phyloP scores from a whole-genome alignment of 306 rosid genomes.

The Geum urbanum region DNA sequence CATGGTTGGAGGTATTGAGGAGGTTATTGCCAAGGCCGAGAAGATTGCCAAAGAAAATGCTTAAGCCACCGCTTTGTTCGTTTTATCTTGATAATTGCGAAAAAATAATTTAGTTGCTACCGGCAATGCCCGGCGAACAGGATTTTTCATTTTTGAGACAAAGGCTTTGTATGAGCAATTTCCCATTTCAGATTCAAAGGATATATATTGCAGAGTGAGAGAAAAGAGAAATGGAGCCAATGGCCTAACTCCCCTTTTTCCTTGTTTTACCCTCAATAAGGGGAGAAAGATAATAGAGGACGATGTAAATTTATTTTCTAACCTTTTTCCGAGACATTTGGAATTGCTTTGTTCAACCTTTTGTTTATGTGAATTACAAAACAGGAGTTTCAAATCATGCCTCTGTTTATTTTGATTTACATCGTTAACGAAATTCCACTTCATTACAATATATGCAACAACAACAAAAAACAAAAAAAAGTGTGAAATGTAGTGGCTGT shows the following conservation, averaged over 20 bases:
- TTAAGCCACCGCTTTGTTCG: constrained; percentile 9
- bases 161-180: constrained; percentile 27
- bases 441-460: too few species aligned
- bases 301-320: constrained; percentile 48
- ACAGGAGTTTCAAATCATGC: neutral
- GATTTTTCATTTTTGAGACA: constrained; percentile 47
- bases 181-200: constrained; percentile 42
- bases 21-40: constrained; percentile 92
- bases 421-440: too few species aligned
- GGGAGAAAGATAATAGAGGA: constrained; percentile 43
- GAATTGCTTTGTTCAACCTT: constrained; percentile 31
- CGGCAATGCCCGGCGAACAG: constrained; percentile 66
- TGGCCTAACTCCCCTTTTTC: constrained; percentile 29
- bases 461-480: too few species aligned
- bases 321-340: constrained; percentile 31
- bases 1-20: constrained; percentile 99
- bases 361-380: constrained; percentile 9
- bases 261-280: constrained; percentile 41
- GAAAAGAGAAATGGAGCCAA: constrained; percentile 45
- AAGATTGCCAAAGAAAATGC: constrained; percentile 93
- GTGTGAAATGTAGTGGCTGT: too few species aligned
- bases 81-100: constrained; percentile 47
- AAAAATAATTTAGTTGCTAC: constrained; percentile 66
- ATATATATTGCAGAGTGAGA: constrained; percentile 35
- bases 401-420: neutral